Evolutionary conservation across 352 stramenopile species (phyloP), one percentile per base, ranked within the genome.

Genomic region (Pythium oligandrum): DNA sequence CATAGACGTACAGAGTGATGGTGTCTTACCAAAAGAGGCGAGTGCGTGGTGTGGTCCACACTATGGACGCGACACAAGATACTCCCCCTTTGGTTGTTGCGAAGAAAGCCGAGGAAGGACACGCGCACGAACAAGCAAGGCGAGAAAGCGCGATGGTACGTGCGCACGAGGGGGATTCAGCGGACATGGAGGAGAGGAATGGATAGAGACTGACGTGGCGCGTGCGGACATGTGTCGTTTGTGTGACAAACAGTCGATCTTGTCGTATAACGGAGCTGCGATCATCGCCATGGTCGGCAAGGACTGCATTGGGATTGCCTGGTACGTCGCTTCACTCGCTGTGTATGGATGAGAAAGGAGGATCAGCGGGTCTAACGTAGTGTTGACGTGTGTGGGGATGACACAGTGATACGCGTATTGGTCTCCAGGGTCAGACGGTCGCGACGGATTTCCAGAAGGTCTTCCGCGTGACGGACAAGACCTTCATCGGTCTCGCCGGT

Each of bases 281-380:
- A 98, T 99, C 57, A 97, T 99, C 66, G 97, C 95, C 57, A 99
- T 99, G 97, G 88, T 95, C 31, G 97, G 97, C 57, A 99, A 99
- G 71, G 93, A 99, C 75, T 99, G 97, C 71, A 96, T 99, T 35
- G 97, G 90, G 33, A 99, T 99, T 63, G 96, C 96, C 44, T 94
- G 86, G 86, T 96, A 69, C 50, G 64, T 45, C 17, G 17, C 17
- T 26, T 26, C 17, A 26, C 17, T 26, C 17, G 17, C 17, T 26
- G 17, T 26, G 17, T 26, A 26, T 26, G 17, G 17, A 26, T 26
- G 17, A 26, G 17, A 26, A 26, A 26, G 17, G 17, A 26, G 17
- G 17, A 26, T 26, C 17, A 26, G 17, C 17, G 17, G 17, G 17
- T 26, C 17, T 26, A 26, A 26, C 17, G 17, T 26, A 26, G 17